Conservation (phyloP, 2,329 filamentous ascomycete species). For the Phyllosticta paracitricarpa region DNA sequence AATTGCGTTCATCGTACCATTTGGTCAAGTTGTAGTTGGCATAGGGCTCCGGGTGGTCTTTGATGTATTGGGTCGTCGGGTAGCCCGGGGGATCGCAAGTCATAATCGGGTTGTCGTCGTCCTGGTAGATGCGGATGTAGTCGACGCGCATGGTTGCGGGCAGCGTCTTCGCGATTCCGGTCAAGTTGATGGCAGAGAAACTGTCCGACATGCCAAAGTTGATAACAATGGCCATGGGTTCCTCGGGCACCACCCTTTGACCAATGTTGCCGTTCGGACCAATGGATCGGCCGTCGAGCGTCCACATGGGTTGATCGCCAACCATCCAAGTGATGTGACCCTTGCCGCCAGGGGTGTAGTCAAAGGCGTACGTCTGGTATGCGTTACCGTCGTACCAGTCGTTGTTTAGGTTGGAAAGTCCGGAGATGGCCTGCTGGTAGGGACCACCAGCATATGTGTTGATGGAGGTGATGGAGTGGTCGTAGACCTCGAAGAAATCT, state of each 20-base stretch:
- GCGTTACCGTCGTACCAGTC: conserved; percentile 44
- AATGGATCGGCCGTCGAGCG: conserved; percentile 47
- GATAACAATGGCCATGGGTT: conserved; percentile 57
- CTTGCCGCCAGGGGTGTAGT: conserved; percentile 46
- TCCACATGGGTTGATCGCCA: conserved; percentile 55
- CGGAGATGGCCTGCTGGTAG: conserved; percentile 48
- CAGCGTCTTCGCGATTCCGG: conserved; percentile 44
- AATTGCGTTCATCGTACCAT: conserved; percentile 39
- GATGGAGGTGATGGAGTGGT: conserved; percentile 40
- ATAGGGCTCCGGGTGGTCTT: conserved; percentile 50
- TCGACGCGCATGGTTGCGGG: conserved; percentile 59
- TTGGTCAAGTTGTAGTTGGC: conserved; percentile 53
- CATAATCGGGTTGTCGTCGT: conserved; percentile 45
- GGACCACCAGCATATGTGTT: conserved; percentile 46
- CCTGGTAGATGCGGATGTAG: conserved; percentile 62
- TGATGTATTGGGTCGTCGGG: conserved; percentile 58
- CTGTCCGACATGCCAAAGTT: conserved; percentile 62
- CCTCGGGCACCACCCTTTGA: conserved; percentile 53
- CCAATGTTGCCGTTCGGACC: conserved; percentile 62
- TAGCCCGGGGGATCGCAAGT: conserved; percentile 61
- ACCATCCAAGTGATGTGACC: conserved; percentile 62
- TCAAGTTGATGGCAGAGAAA: conserved; percentile 53
- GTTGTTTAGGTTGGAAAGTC: conserved; percentile 44
- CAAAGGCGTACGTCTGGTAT: conserved; percentile 48
- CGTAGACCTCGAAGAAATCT: conserved; percentile 57